phyloP scores from a whole-genome alignment of 1,284 basidiomycete genomes.

The Ceraceosorus bombacis region DNA sequence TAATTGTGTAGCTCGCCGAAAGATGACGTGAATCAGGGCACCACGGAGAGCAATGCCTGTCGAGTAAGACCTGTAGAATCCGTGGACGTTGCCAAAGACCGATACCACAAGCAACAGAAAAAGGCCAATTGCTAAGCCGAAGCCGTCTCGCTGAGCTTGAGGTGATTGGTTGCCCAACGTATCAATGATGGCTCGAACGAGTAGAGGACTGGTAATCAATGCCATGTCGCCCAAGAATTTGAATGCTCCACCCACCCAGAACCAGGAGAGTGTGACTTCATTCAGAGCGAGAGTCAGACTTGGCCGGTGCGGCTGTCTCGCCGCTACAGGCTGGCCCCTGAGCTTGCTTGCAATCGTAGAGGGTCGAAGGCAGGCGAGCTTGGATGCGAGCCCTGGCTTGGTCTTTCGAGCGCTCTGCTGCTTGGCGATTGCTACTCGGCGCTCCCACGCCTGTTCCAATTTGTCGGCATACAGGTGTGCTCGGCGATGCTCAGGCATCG shows the following conservation, averaged over 20 bases:
- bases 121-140: conserved; percentile 63
- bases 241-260: conserved; percentile 23
- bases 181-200: conserved; percentile 59
- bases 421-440: background rate
- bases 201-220: conserved; percentile 24
- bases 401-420: background rate
- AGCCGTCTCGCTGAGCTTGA: conserved; percentile 51
- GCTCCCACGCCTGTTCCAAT: conserved; percentile 9
- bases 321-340: background rate
- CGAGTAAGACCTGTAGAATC: conserved; percentile 21
- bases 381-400: background rate
- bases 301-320: conserved; percentile 7
- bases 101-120: conserved; percentile 20
- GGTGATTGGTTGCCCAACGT: conserved; percentile 64
- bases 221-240: conserved; percentile 17
- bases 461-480: conserved; percentile 11
- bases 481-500: conserved; percentile 11
- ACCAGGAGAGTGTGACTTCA: conserved; percentile 19
- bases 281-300: conserved; percentile 21
- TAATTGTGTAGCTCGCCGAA: conserved; percentile 17
- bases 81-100: conserved; percentile 23
- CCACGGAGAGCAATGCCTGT: conserved; percentile 21
- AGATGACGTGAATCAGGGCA: conserved; percentile 22
- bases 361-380: background rate
- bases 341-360: background rate